Percentiles rank a stretch among this genome's conserved stretches.
These are phyloP conservation scores for Simmondsia chinensis DNA, from an alignment of 148 eudicot species.

Conservation along the genomic window DNA sequence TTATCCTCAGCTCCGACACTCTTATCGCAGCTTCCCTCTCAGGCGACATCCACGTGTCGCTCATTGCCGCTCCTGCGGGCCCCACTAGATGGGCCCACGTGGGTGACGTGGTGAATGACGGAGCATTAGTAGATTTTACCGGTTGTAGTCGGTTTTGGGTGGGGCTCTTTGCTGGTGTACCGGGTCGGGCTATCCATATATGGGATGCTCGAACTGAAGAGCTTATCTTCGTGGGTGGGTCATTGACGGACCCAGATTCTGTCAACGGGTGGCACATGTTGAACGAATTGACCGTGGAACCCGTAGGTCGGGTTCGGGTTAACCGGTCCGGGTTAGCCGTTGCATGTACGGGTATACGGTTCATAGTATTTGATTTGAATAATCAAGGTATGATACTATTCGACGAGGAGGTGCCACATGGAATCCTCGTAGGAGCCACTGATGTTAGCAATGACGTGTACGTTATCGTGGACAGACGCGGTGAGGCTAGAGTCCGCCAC, in stretches of 20 bases:
- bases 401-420: slow-evolving; percentile 24
- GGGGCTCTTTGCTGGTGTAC: slow-evolving; percentile 89
- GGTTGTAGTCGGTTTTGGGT: slow-evolving; percentile 79
- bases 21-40: slow-evolving; percentile 61
- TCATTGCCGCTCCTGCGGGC: slow-evolving; percentile 11
- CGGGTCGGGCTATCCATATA: slow-evolving; percentile 67
- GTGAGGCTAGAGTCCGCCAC: slow-evolving; percentile 40
- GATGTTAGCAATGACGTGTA: slow-evolving; percentile 27
- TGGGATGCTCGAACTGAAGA: slow-evolving; percentile 65
- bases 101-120: slow-evolving; percentile 75
- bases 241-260: slow-evolving; percentile 66
- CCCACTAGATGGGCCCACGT: slow-evolving; percentile 36
- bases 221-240: slow-evolving; percentile 52
- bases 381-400: slow-evolving; percentile 25
- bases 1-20: slow-evolving; percentile 27
- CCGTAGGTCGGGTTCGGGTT: slow-evolving; percentile 57
- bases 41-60: slow-evolving; percentile 61
- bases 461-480: slow-evolving; percentile 33
- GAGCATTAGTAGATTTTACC: slow-evolving; percentile 67
- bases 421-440: slow-evolving; percentile 40
- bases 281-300: slow-evolving; percentile 36
- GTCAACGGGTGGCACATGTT: slow-evolving; percentile 85
- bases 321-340: slow-evolving; percentile 41
- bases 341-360: slow-evolving; percentile 45
- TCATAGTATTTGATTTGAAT: slow-evolving; percentile 34